Evolutionary conservation across 495 filamentous ascomycete species (phyloP).

Genomic region (Pyronema domesticum): DNA sequence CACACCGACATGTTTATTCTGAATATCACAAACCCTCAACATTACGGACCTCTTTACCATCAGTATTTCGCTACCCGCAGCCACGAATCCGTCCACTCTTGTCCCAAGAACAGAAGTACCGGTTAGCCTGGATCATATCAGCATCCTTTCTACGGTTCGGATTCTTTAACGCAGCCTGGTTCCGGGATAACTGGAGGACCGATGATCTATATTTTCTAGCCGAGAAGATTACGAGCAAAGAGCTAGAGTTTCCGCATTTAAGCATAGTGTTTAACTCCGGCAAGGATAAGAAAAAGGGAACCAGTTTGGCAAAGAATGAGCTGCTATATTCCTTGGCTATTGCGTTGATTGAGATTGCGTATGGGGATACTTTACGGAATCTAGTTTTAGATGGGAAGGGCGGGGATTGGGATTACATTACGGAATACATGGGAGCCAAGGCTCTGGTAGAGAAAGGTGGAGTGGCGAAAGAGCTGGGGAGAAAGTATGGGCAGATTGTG

Average conservation of each 20-base stretch:
- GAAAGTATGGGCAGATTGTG: conserved; percentile 6
- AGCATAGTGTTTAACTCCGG: too few relatives aligned
- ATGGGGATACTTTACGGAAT: conserved; percentile 3
- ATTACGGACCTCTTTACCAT: background rate
- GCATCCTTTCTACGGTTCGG: background rate
- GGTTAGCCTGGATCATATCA: background rate
- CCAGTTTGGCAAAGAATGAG: background rate
- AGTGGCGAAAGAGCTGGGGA: conserved; percentile 5
- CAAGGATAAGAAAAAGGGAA: too few relatives aligned
- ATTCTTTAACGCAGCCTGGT: background rate
- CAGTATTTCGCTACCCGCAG: background rate
- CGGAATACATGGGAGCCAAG: conserved; percentile 8
- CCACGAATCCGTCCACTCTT: background rate
- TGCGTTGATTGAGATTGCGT: conserved; percentile 8
- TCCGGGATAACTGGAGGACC: conserved; percentile 4
- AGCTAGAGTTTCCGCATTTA: too few relatives aligned
- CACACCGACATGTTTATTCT: background rate
- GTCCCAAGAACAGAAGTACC: background rate
- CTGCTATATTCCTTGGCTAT: conserved; percentile 6
- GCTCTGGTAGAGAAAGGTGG: conserved; percentile 2
- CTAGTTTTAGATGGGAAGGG: background rate
- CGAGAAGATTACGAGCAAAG: too few relatives aligned
- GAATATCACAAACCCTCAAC: background rate
- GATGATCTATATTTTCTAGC: conserved; percentile 4
- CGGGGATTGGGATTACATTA: conserved; percentile 1